phyloP scores from a whole-genome alignment of 1,284 basidiomycete genomes.

The Schizophyllum commune region DNA sequence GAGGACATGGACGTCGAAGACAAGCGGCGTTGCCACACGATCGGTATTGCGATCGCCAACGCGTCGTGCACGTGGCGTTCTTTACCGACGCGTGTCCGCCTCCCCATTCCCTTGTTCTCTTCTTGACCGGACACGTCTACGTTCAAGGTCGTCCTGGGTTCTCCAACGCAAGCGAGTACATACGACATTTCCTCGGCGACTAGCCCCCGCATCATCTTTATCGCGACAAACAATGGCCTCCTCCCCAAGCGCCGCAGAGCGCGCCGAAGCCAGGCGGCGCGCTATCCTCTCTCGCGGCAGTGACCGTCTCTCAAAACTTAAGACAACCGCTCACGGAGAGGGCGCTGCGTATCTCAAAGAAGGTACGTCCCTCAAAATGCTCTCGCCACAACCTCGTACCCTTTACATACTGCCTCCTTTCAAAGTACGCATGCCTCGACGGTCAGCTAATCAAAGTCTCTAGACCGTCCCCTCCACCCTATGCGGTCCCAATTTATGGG shows the following conservation, averaged over 20 bases:
- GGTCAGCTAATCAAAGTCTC: neutral
- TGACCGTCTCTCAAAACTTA: constrained; percentile 68
- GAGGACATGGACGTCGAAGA: too few species aligned
- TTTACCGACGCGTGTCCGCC: neutral
- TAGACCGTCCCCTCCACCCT: constrained; percentile 2
- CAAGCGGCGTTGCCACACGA: neutral
- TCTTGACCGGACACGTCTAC: neutral
- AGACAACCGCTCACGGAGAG: constrained; percentile 66
- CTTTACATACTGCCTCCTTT: neutral
- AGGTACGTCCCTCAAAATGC: constrained; percentile 28
- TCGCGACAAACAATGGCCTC: neutral
- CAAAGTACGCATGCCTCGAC: neutral
- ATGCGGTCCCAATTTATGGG: constrained; percentile 41
- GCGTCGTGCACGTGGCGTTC: neutral
- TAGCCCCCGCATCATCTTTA: neutral
- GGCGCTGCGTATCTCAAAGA: constrained; percentile 54
- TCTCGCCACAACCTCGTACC: neutral
- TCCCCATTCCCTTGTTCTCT: neutral
- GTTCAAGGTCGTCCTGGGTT: neutral
- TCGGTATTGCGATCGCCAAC: neutral
- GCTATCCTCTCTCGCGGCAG: constrained; percentile 63
- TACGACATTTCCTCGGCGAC: too few species aligned
- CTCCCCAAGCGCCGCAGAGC: constrained; percentile 34
- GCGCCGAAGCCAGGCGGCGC: constrained; percentile 65
- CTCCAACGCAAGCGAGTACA: too few species aligned